Conservation (phyloP, 2,329 filamentous ascomycete species). For the Tolypocladium nubicola region DNA sequence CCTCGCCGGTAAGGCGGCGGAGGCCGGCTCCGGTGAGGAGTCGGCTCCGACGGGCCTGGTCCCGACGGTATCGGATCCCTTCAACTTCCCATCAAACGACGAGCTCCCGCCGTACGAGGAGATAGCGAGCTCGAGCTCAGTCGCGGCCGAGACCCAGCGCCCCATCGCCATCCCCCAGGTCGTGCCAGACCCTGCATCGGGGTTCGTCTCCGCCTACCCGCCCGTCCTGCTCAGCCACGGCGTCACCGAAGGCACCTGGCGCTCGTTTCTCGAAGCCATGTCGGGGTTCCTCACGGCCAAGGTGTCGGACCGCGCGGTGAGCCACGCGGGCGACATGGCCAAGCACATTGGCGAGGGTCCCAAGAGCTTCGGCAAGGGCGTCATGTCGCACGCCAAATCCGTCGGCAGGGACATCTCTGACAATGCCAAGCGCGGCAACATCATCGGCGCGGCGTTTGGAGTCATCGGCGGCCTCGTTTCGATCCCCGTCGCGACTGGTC, state of each 20-base stretch:
- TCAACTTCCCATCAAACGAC: slow-evolving; percentile 25
- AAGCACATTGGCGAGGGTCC: slow-evolving; percentile 24
- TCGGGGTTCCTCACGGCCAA: slow-evolving; percentile 35
- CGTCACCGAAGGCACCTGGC: slow-evolving; percentile 23
- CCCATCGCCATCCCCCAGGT: slow-evolving; percentile 32
- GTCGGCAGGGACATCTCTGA: slow-evolving; percentile 23
- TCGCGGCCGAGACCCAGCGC: slow-evolving; percentile 4
- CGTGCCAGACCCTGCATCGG: slow-evolving; percentile 19
- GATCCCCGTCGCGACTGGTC: slow-evolving; percentile 25
- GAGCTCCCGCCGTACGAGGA: slow-evolving; percentile 18
- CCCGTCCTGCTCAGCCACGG: slow-evolving; percentile 26
- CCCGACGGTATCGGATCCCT: slow-evolving; percentile 16
- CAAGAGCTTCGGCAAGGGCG: slow-evolving; percentile 22
- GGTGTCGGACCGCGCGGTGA: slow-evolving; percentile 30
- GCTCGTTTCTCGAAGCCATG: slow-evolving; percentile 25
- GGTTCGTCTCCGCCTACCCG: slow-evolving; percentile 28
- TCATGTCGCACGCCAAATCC: slow-evolving; percentile 23
- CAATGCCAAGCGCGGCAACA: slow-evolving; percentile 27
- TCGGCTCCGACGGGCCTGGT: background rate
- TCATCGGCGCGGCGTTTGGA: slow-evolving; percentile 25
- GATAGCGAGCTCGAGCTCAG: background rate
- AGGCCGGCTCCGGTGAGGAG: background rate
- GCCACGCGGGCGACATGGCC: slow-evolving; percentile 30
- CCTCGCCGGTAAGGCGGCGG: background rate
- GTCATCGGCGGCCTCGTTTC: slow-evolving; percentile 25